Percentiles rank a stretch among this genome's conserved stretches.
Conservation (phyloP, 1,284 basidiomycete species). For the Mycena sp. region DNA sequence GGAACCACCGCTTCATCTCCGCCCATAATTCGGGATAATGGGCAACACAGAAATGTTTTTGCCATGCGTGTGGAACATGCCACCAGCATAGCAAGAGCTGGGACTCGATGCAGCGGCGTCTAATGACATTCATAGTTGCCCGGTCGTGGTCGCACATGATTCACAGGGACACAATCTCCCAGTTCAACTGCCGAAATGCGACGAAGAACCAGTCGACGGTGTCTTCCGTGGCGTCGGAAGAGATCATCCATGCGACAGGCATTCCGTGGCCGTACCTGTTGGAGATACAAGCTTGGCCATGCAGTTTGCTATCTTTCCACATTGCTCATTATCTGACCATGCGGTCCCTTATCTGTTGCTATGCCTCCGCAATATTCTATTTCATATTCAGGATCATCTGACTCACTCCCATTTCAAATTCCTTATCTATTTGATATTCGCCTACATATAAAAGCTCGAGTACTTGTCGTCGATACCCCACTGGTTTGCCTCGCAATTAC, state of each 20-base stretch:
- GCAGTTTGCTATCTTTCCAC: not conserved
- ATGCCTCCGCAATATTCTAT: not conserved
- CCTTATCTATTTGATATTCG: not conserved
- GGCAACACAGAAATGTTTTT: conserved; percentile 25
- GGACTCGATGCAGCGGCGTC: conserved; percentile 1
- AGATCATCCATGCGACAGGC: conserved; percentile 36
- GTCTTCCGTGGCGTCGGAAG: conserved; percentile 28
- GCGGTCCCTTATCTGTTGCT: not conserved
- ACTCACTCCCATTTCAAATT: too few species aligned
- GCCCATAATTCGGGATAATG: conserved; percentile 28
- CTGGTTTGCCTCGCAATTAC: conserved; percentile 7
- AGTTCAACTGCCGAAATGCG: conserved; percentile 1
- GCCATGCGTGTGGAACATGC: conserved; percentile 35
- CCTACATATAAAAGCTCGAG: too few species aligned
- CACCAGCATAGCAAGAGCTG: conserved; percentile 31
- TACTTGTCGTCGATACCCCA: conserved; percentile 1
- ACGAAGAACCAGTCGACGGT: conserved; percentile 30
- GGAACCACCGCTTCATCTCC: too few species aligned
- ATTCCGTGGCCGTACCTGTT: conserved; percentile 33
- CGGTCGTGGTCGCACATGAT: conserved; percentile 31
- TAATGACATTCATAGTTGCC: conserved; percentile 20
- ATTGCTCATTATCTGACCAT: not conserved
- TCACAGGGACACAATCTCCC: conserved; percentile 12
- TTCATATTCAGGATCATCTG: too few species aligned
- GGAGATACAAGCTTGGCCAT: too few species aligned